A percentile compares a stretch with the other conserved stretches of the same genome.
phyloP scores from a whole-genome alignment of 768 basidiomycete genomes.

The Austroboletus eburneus region DNA sequence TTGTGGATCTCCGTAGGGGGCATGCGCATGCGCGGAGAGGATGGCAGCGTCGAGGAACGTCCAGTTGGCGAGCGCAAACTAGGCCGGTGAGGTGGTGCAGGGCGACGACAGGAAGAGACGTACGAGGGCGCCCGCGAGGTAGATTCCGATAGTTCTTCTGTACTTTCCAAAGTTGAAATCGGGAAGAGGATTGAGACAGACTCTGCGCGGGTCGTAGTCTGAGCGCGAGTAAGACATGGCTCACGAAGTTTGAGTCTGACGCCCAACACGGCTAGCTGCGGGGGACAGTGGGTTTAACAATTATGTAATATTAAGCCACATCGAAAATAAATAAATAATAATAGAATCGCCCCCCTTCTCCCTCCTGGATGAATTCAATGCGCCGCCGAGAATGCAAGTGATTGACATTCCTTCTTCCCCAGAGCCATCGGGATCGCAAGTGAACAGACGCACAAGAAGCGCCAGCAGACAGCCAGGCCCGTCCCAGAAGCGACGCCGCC shows the following conservation, averaged over 20 bases:
- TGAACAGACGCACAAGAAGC: constrained; percentile 15
- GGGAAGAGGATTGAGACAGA: constrained; percentile 86
- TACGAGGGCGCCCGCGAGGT: constrained; percentile 88
- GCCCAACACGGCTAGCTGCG: constrained; percentile 3
- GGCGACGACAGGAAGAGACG: constrained; percentile 29
- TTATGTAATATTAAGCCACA: too few relatives aligned
- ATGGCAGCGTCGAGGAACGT: constrained; percentile 91
- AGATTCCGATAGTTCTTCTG: constrained; percentile 80
- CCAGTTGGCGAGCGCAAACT: constrained; percentile 97
- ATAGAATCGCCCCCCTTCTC: neutral
- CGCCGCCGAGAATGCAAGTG: constrained; percentile 18
- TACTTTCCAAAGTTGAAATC: constrained; percentile 70
- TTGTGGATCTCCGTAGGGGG: constrained; percentile 68
- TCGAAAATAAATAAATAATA: neutral
- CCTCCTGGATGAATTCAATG: neutral
- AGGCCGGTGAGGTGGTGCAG: neutral
- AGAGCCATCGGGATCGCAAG: constrained; percentile 11
- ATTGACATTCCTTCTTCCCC: constrained; percentile 27
- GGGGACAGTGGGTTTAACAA: neutral
- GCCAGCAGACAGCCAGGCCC: constrained; percentile 19
- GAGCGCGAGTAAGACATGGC: constrained; percentile 56
- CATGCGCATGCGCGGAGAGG: constrained; percentile 78
- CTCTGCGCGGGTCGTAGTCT: constrained; percentile 81
- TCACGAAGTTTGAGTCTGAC: neutral
- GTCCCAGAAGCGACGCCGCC: constrained; percentile 12